Percentiles rank a stretch among this genome's conserved stretches.
Conservation (phyloP, 1,139 yeast species). For the Sugiyamaella novakii region DNA sequence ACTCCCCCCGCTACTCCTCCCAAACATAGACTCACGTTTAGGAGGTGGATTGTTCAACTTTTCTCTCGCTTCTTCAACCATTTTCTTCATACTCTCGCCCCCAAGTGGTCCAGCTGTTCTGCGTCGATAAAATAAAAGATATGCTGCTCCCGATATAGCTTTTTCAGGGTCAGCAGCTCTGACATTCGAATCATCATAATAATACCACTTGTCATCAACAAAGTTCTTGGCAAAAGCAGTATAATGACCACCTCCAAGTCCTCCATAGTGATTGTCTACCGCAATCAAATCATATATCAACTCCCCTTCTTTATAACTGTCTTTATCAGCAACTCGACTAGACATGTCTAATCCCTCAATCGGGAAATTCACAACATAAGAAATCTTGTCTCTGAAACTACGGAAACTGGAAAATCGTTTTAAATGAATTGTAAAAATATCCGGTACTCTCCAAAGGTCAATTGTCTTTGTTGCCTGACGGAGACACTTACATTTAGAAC, state of each 20-base stretch:
- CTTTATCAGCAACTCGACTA: conserved; percentile 49
- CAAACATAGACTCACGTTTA: conserved; percentile 1
- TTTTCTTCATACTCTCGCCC: conserved; percentile 36
- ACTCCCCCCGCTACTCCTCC: conserved; percentile 3
- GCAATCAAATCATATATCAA: conserved; percentile 79
- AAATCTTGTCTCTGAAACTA: conserved; percentile 87
- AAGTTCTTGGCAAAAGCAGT: conserved; percentile 87
- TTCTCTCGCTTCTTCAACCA: conserved; percentile 36
- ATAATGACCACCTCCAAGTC: conserved; percentile 97
- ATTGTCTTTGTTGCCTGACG: conserved; percentile 89
- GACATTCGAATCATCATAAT: conserved; percentile 85
- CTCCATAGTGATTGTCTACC: conserved; percentile 95
- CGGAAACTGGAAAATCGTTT: conserved; percentile 87
- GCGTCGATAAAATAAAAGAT: conserved; percentile 78
- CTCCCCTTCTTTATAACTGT: conserved; percentile 43
- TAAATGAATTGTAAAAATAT: conserved; percentile 82
- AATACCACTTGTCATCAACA: conserved; percentile 80
- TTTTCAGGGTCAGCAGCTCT: conserved; percentile 54
- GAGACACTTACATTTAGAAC: conserved; percentile 86
- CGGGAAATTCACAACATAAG: conserved; percentile 83
- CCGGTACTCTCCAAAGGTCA: conserved; percentile 91
- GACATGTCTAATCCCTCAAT: conserved; percentile 77
- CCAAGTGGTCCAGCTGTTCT: conserved; percentile 47
- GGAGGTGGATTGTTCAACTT: conserved; percentile 7
- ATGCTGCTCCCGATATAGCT: conserved; percentile 77